These are phyloP conservation scores for Xylariaceae sp. DNA, from an alignment of 2,329 filamentous ascomycete genomes.

Conservation along the genomic window DNA sequence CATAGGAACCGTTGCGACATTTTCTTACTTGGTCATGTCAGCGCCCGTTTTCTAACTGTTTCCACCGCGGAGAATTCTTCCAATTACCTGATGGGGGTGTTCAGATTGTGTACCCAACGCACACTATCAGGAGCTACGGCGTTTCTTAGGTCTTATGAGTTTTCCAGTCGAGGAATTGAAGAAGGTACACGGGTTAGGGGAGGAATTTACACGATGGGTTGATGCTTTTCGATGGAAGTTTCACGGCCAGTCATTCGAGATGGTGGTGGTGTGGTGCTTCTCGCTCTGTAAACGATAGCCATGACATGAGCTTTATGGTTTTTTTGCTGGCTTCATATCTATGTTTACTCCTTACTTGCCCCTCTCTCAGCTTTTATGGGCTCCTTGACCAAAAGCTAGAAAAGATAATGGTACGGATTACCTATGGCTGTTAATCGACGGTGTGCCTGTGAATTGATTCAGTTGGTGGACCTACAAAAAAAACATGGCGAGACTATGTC, in stretches of 20 bases:
- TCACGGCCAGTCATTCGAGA: neutral
- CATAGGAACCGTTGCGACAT: slow-evolving; percentile 29
- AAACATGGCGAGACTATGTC: too few species aligned
- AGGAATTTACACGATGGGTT: neutral
- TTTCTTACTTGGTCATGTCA: slow-evolving; percentile 29
- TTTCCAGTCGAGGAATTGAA: slow-evolving; percentile 4
- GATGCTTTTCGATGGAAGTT: neutral
- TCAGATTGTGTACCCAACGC: neutral
- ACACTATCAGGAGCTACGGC: neutral
- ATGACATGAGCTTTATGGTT: neutral
- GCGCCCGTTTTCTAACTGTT: slow-evolving; percentile 22
- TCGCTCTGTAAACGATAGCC: neutral
- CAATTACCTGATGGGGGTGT: neutral
- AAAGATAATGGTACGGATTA: neutral
- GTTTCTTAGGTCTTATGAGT: slow-evolving; percentile 6
- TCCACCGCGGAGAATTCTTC: neutral
- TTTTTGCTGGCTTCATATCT: neutral
- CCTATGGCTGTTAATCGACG: too few species aligned
- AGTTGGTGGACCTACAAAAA: too few species aligned
- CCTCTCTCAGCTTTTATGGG: neutral
- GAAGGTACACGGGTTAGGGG: neutral
- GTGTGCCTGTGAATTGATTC: too few species aligned
- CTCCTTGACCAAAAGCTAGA: neutral
- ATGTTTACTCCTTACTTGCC: slow-evolving; percentile 2
- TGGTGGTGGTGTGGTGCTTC: neutral